These are phyloP conservation scores for Talaromyces sp. DNA, from an alignment of 2,329 filamentous ascomycete species.

Conservation along the genomic window DNA sequence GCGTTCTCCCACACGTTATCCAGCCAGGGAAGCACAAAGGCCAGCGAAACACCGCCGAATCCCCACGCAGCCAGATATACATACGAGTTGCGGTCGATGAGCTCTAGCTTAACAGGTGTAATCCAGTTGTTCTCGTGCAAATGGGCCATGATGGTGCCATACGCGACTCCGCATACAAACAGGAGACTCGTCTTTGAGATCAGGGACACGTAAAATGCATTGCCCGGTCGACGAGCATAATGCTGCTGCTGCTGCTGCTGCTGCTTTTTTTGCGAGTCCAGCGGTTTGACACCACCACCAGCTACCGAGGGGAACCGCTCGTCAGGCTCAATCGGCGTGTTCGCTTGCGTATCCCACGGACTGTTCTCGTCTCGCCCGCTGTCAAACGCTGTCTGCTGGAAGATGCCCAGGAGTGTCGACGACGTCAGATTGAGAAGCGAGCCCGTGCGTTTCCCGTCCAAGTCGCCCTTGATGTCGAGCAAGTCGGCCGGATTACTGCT, in stretches of 20 bases:
- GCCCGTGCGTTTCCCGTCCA: slow-evolving; percentile 58
- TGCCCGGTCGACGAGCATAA: slow-evolving; percentile 33
- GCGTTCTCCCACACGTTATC: slow-evolving; percentile 66
- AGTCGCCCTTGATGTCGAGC: slow-evolving; percentile 24
- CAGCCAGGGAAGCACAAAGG: slow-evolving; percentile 75
- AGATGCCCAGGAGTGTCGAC: slow-evolving; percentile 88
- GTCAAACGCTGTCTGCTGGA: slow-evolving; percentile 60
- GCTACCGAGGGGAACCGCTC: slow-evolving; percentile 12
- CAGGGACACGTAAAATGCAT: slow-evolving; percentile 47
- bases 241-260: slow-evolving; percentile 3
- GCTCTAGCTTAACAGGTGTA: slow-evolving; percentile 56
- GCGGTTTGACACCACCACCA: background rate
- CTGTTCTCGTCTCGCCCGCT: slow-evolving; percentile 55
- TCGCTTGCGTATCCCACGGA: slow-evolving; percentile 72
- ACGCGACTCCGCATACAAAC: slow-evolving; percentile 73
- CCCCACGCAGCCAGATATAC: slow-evolving; percentile 78
- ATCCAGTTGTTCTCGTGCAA: slow-evolving; percentile 64
- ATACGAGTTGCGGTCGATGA: slow-evolving; percentile 52
- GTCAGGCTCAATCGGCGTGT: slow-evolving; percentile 27
- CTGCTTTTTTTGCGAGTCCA: slow-evolving; percentile 18
- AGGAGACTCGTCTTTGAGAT: slow-evolving; percentile 57
- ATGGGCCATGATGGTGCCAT: slow-evolving; percentile 74
- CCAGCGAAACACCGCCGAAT: slow-evolving; percentile 67
- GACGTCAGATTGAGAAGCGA: slow-evolving; percentile 82
- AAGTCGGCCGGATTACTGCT: slow-evolving; percentile 18